Base-by-base conservation (phyloP, 192 early-diverging fungal genomes). In the Linderina pennispora region DNA sequence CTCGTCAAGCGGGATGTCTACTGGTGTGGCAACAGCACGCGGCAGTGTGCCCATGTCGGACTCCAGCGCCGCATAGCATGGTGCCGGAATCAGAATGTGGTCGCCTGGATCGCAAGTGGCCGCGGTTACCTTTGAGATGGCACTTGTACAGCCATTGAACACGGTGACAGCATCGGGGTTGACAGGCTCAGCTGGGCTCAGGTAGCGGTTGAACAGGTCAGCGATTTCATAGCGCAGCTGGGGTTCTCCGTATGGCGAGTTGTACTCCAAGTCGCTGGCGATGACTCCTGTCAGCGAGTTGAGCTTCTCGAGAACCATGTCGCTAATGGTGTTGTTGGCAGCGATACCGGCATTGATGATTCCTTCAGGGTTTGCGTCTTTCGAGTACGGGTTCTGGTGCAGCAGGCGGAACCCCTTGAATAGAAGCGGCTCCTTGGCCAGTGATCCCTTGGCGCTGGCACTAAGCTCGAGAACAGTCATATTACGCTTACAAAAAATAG, bases 271-370 rank as follows among this genome's bases (percentile, higher is more conserved):
- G 53, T 73, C 69, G 14, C 40, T 36, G 2, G 45, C 57, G 14
- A 56, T 37, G 15, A 73, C 21, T 10, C 47, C 43, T 6, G 41
- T 31, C 1, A 73, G 40, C 15, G 53, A 23, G 32, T 62, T 65
- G 22, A 73, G 69, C 41, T 84, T 83, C 19, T 77, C 57, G 1
- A 77, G 15, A 7, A 91, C 40, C 6, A 81, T 63, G 0, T 52
- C 44, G 36, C 40, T 46, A 58, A 85, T 82, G 17, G 90, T 76
- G 37, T 65, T 46, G 58, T 92, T 94, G 42, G 87, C 83, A 17
- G 91, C 91, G 1, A 86, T 68, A 25, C 89, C 90, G 1, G 90
- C 65, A 42, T 91, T 91, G 46, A 94, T 71, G 45, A 90, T 80
- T 15, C 90, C 91, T 9, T 39, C 28, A 3, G 80, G 78, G 43